phyloP scores from a whole-genome alignment of 805 yeast species.

The Cyberlindnera maritima region DNA sequence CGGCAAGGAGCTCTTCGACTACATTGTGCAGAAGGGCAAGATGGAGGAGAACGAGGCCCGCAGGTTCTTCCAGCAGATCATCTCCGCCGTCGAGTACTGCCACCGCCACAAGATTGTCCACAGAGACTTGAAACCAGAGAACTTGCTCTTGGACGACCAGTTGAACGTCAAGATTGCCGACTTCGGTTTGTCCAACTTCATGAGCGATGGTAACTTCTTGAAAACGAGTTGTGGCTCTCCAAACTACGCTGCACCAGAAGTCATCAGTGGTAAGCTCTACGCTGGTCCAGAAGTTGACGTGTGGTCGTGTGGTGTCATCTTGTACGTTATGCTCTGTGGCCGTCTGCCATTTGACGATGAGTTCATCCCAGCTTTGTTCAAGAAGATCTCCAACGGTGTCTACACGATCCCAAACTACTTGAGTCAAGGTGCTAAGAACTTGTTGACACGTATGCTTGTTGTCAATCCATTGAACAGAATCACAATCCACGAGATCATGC shows the following conservation, averaged over 20 bases:
- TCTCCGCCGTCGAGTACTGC: conserved; percentile 95
- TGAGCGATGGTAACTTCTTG: conserved; percentile 96
- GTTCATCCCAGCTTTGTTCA: conserved; percentile 89
- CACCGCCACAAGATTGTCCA: conserved; percentile 96
- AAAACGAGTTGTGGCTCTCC: conserved; percentile 97
- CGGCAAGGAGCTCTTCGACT: conserved; percentile 85
- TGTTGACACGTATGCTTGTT: conserved; percentile 86
- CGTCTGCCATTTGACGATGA: conserved; percentile 96
- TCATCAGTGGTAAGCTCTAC: conserved; percentile 87
- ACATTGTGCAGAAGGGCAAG: too few relatives aligned
- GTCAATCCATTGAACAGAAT: conserved; percentile 93
- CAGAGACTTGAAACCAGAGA: conserved; percentile 95
- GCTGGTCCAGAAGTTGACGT: conserved; percentile 99
- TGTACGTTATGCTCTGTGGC: conserved; percentile 95
- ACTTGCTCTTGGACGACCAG: conserved; percentile 82
- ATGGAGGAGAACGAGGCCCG: conserved; percentile 78
- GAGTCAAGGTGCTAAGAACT: conserved; percentile 78
- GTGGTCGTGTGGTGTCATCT: conserved; percentile 95
- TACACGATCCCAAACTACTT: conserved; percentile 86
- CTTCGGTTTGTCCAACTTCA: conserved; percentile 89
- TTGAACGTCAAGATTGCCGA: conserved; percentile 94
- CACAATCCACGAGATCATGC: conserved; percentile 87
- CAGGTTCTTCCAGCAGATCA: conserved; percentile 92
- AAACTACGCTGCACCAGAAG: conserved; percentile 97
- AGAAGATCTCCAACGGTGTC: conserved; percentile 89